Base-by-base conservation (phyloP, 768 basidiomycete species). In the Suillus discolor region DNA sequence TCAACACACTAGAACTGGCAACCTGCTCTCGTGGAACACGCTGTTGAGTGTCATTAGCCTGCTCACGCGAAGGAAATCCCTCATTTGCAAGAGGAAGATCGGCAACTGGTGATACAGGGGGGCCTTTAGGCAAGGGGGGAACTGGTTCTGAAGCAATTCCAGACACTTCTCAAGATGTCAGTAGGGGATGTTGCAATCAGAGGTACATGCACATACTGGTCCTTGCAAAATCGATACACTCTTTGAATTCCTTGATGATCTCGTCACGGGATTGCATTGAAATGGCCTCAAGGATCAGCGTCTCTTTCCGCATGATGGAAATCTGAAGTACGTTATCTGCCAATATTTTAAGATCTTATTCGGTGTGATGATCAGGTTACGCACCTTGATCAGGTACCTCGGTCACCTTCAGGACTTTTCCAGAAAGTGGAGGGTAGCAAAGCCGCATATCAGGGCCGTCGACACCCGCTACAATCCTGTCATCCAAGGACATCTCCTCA, bases 381-480 rank as follows among this genome's bases (percentile, higher is more conserved):
- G 64, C 66, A 87, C 93, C 86, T 82, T 84, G 83, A 42, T 83
- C 88, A 64, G 81, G 80, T 4, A 85, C 81, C 68, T 89, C 89
- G 11, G 81, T 80, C 4, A 93, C 89, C 65, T 85, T 84, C 62
- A 99, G 82, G 71, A 97, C 96, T 74, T 97, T 98, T 6, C 96
- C 97, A 15, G 97, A 91, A 41, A 99, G 80, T 6, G 97, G 97
- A 20, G 97, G 97, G 80, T 97, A 99, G 69, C 90, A 87, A 55
- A 99, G 81, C 88, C 89, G 93, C 89, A 97, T 91, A 73, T 97
- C 94, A 6, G 89, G 84, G 13, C 87, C 87, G 65, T 87, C 85
- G 39, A 81, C 77, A 15, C 80, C 82, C 66, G 76, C 70, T 34
- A 82, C 78, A 45, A 79, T 77, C 63, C 80, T 83, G 66, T 97